Base-by-base conservation (phyloP, 2,329 filamentous ascomycete species). In the Verticillium isaacii region DNA sequence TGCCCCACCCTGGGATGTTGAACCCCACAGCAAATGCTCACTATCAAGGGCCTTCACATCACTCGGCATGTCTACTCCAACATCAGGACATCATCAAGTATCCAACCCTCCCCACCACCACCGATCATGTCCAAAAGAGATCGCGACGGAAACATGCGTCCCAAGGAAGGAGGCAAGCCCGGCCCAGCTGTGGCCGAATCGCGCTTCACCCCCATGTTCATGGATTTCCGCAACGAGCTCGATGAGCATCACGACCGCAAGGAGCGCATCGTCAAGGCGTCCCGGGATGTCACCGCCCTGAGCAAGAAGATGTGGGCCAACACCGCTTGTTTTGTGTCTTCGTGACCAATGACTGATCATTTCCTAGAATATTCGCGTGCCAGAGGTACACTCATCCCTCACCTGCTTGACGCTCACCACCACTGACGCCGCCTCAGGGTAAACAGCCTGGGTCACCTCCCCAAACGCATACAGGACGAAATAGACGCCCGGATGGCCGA, bases 231-330 rank as follows among this genome's bases (percentile, higher is more conserved):
- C 59, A 83, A 89, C 70, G 93, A 97, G 76, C 82, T 99, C 32
- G 95, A 99, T 71, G 87, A 95, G 76, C 94, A 98, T 73, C 92
- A 99, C 75, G 95, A 98, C 76, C 89, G 95, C 17, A 85, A 93
- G 61, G 93, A 97, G 78, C 86, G 90, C 60, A 87, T 97, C 68
- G 91, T 96, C 71, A 99, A 98, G 79, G 89, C 89, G 2, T 96
- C 92, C 9, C 83, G 94, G 65, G 95, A 99, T 74, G 91, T 99
- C 62, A 99, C 95, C 7, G 93, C 92, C 0, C 81, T 93, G 60
- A 97, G 92, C 77, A 99, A 99, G 82, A 99, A 98, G 79, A 96
- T 98, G 93, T 96, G 76, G 78, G 82, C 57, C 23, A 2, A 15
- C 17, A 50, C 41, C 41, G 7, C 1, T 19, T 11, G 2, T n/a